These are phyloP conservation scores for Leptodermis oblonga DNA, from an alignment of 257 asterid species.

Conservation along the genomic window DNA sequence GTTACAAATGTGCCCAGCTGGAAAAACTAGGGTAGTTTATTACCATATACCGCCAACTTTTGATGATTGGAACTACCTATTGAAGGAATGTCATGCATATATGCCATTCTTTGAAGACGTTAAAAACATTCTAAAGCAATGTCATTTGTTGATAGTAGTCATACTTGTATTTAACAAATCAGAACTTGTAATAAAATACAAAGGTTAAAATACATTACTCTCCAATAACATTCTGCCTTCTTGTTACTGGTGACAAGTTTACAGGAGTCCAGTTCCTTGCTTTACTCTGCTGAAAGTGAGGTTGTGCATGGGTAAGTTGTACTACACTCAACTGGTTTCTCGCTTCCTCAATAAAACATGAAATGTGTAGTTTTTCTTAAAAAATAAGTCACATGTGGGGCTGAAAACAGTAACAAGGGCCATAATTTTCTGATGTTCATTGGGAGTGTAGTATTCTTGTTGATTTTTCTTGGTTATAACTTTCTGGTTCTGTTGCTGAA, in stretches of 20 bases:
- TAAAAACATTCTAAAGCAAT: background rate
- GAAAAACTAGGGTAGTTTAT: background rate
- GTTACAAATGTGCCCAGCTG: background rate
- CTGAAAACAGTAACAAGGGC: background rate
- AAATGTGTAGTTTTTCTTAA: background rate
- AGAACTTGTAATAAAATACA: background rate
- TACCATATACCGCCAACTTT: background rate
- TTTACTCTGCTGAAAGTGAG: slow-evolving; percentile 11
- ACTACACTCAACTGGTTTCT: slow-evolving; percentile 3
- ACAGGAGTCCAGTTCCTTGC: slow-evolving; percentile 1
- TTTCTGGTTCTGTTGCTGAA: background rate
- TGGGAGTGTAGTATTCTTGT: background rate
- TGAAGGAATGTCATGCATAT: background rate
- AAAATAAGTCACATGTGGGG: background rate
- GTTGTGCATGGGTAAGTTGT: slow-evolving; percentile 9
- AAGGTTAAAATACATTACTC: background rate
- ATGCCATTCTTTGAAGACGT: background rate
- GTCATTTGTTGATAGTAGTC: background rate
- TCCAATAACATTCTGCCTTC: background rate
- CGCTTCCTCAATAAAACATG: background rate
- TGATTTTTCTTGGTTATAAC: background rate
- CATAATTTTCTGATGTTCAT: background rate
- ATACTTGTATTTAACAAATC: background rate
- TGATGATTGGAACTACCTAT: background rate
- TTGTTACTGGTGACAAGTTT: slow-evolving; percentile 11